Conservation (phyloP, 2,329 filamentous ascomycete species). For the Scytalidium sp. region DNA sequence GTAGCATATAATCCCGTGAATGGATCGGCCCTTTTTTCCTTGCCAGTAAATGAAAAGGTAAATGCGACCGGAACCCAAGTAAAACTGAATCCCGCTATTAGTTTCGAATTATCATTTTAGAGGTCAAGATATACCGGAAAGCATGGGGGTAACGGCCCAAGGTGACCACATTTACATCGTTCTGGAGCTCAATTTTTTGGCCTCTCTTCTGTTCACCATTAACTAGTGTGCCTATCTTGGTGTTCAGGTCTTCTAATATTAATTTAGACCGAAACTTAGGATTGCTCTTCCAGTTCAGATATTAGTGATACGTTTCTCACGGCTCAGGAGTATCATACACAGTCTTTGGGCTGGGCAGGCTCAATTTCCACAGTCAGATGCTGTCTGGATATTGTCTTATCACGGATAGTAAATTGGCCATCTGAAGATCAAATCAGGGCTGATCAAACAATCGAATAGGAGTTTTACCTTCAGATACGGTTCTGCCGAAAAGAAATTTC, state of each 20-base stretch:
- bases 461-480: slow-evolving; percentile 58
- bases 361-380: slow-evolving; percentile 78
- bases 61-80: slow-evolving; percentile 80
- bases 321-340: slow-evolving; percentile 45
- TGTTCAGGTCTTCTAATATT: slow-evolving; percentile 74
- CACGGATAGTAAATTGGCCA: slow-evolving; percentile 65
- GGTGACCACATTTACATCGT: slow-evolving; percentile 60
- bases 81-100: slow-evolving; percentile 46
- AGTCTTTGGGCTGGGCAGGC: slow-evolving; percentile 61
- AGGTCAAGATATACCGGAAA: slow-evolving; percentile 46
- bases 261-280: slow-evolving; percentile 56
- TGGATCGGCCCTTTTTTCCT: slow-evolving; percentile 65
- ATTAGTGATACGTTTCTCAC: slow-evolving; percentile 11
- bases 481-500: slow-evolving; percentile 81
- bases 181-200: slow-evolving; percentile 52
- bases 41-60: slow-evolving; percentile 73
- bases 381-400: slow-evolving; percentile 83
- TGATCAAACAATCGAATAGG: slow-evolving; percentile 34
- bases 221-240: slow-evolving; percentile 78
- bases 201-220: slow-evolving; percentile 71
- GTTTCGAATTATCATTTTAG: slow-evolving; percentile 1
- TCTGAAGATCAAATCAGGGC: slow-evolving; percentile 43
- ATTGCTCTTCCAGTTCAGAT: slow-evolving; percentile 15
- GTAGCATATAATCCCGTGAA: slow-evolving; percentile 58
- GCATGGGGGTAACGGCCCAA: slow-evolving; percentile 68